Percentiles rank a stretch among this genome's conserved stretches.
Evolutionary conservation across 305 asterid species (phyloP).

Genomic region (Rubia tinctorum): DNA sequence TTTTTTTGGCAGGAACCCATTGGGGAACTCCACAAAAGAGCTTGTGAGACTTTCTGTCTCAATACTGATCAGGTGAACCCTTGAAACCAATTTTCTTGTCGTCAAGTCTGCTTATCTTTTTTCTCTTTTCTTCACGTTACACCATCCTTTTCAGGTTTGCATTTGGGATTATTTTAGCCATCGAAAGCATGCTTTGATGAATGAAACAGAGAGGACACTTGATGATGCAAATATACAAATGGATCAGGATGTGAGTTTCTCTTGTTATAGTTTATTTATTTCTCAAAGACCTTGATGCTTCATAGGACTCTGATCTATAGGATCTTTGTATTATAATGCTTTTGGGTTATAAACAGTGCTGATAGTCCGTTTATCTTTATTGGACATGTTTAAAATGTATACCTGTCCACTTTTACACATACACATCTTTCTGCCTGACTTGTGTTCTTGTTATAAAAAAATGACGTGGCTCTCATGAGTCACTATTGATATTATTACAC

Average conservation of each 20-base stretch:
- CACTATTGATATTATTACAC: neutral
- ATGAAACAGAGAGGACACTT: conserved; percentile 88
- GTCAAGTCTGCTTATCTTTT: conserved; percentile 14
- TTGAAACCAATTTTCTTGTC: conserved; percentile 15
- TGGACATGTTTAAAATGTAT: conserved; percentile 1
- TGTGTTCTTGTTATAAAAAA: neutral
- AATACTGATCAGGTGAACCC: conserved; percentile 69
- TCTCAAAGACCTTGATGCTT: neutral
- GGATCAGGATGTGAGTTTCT: conserved; percentile 97
- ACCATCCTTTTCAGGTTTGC: conserved; percentile 47
- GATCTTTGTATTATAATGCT: conserved; percentile 21
- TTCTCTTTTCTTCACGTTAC: conserved; percentile 15
- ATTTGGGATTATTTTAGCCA: conserved; percentile 92
- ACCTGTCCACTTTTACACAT: neutral
- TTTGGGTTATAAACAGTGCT: conserved; percentile 12
- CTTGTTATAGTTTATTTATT: conserved; percentile 18
- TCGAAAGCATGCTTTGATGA: conserved; percentile 85
- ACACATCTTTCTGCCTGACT: neutral
- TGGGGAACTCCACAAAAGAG: conserved; percentile 85
- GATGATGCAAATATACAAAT: conserved; percentile 97
- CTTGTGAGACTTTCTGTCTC: conserved; percentile 81
- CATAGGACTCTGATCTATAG: neutral
- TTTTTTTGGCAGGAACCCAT: conserved; percentile 69
- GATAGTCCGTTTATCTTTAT: conserved; percentile 13
- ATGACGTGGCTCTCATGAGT: neutral